phyloP scores from a whole-genome alignment of 352 stramenopile species.

The Globisporangium megalacanthum region DNA sequence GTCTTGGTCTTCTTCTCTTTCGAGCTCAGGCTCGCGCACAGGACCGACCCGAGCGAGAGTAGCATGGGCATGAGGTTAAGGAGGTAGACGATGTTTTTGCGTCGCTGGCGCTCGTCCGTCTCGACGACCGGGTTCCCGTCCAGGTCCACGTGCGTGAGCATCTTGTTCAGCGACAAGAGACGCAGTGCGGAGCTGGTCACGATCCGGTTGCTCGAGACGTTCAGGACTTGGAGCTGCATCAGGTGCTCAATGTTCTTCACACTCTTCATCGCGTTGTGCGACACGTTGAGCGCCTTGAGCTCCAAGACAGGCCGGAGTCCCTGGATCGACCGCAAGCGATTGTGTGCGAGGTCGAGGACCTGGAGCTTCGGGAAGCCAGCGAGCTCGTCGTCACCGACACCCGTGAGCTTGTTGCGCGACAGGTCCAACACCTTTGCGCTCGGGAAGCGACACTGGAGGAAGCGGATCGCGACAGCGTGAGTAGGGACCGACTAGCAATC shows the following conservation, averaged over 20 bases:
- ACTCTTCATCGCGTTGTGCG: slow-evolving; percentile 44
- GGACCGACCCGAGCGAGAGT: slow-evolving; percentile 53
- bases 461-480: neutral
- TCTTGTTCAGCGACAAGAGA: slow-evolving; percentile 70
- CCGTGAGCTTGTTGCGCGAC: slow-evolving; percentile 54
- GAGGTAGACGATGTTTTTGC: slow-evolving; percentile 71
- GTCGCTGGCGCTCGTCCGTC: slow-evolving; percentile 54
- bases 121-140: slow-evolving; percentile 68
- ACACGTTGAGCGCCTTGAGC: slow-evolving; percentile 53
- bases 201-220: slow-evolving; percentile 49
- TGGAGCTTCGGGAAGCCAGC: slow-evolving; percentile 55
- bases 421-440: slow-evolving; percentile 49
- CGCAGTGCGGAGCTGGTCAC: slow-evolving; percentile 41
- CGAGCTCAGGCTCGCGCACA: slow-evolving; percentile 27
- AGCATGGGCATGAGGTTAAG: slow-evolving; percentile 71
- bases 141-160: slow-evolving; percentile 60
- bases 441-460: slow-evolving; percentile 51
- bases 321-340: slow-evolving; percentile 48
- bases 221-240: slow-evolving; percentile 47
- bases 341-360: slow-evolving; percentile 54
- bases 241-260: slow-evolving; percentile 80
- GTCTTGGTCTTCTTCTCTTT: slow-evolving; percentile 50
- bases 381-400: slow-evolving; percentile 45
- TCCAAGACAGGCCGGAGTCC: slow-evolving; percentile 52
- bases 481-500: neutral